Conservation (phyloP, 1,284 basidiomycete genomes). For the Sporisorium scitamineum region DNA sequence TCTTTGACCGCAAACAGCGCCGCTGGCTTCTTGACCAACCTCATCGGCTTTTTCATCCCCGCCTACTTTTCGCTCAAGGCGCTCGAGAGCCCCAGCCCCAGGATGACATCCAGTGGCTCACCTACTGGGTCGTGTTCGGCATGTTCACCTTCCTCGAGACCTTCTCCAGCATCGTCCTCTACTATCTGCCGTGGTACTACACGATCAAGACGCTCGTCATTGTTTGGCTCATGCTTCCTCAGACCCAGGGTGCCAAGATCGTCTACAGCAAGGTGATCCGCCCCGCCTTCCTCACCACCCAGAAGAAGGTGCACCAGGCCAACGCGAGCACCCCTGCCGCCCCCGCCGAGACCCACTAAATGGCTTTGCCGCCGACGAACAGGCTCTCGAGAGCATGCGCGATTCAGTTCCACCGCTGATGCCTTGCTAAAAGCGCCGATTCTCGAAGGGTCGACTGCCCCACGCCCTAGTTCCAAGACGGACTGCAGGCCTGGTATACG, state of each 20-base stretch:
- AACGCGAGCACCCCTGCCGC: conserved; percentile 46
- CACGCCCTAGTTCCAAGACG: not conserved
- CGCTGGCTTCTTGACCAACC: conserved; percentile 69
- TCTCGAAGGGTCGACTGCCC: not conserved
- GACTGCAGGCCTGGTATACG: not conserved
- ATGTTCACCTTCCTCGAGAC: conserved; percentile 69
- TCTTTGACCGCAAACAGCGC: conserved; percentile 41
- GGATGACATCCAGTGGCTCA: conserved; percentile 70
- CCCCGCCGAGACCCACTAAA: conserved; percentile 54
- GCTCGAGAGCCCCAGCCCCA: conserved; percentile 68
- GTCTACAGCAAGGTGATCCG: conserved; percentile 67
- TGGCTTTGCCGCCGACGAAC: not conserved
- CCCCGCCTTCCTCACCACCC: conserved; percentile 59
- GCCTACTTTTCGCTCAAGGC: conserved; percentile 69
- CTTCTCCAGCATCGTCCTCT: conserved; percentile 65
- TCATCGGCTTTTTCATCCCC: conserved; percentile 67
- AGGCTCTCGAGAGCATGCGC: not conserved
- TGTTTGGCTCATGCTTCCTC: conserved; percentile 88
- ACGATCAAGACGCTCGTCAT: conserved; percentile 84
- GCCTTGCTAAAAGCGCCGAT: not conserved
- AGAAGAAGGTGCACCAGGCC: conserved; percentile 52
- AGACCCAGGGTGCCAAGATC: conserved; percentile 74
- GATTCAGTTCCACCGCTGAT: not conserved
- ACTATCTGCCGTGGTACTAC: conserved; percentile 87
- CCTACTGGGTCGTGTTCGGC: conserved; percentile 69